Evolutionary conservation across 371 early-diverging fungal genomes (phyloP), one percentile per base, ranked within the genome.

Genomic region (Blastocladiella emersonii): DNA sequence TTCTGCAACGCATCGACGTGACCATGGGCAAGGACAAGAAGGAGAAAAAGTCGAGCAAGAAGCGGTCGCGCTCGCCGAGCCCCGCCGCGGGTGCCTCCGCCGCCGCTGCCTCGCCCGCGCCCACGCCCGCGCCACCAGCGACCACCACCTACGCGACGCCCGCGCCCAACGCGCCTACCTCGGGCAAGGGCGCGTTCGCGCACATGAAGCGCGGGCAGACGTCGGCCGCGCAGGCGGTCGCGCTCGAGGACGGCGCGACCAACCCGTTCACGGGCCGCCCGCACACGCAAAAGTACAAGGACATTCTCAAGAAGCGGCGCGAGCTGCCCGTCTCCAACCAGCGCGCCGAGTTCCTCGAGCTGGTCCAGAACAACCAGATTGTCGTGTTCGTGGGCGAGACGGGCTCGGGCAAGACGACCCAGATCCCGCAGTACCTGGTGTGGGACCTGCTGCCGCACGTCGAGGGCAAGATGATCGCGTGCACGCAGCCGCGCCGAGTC

Each of bases 401-500:
- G 10, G 90, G 90, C 25, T 86, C 87, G 17, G 89, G 94, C 61
- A 95, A 95, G 71, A 95, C 95, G 4, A 95, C 95, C 12, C 95
- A 93, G 72, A 92, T 98, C 56, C 96, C 98, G 27, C 98, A 98
- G 72, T 98, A 91, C 68, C 73, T 96, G 71, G 80, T 87, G 1
- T 88, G 86, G 68, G 96, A 95, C 73, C 85, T 89, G 65, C 79
- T 93, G 61, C 95, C 95, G 36, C 91, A 91, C 61, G 68, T 78
- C n/a, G 87, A 89, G 61, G 89, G 90, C 59, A 90, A 82, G 68
- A 82, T 87, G 78, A 88, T 95, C 65, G 97, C 93, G 10, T 95
- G 95, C 77, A 98, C 99, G 43, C 98, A 98, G 72, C 99, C 99
- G 30, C 88, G 98, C 71, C 87, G 98, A 72, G 92, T 99, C 49